These are phyloP conservation scores for Mortierella sp. DNA, from an alignment of 371 early-diverging fungal species.

Conservation along the genomic window DNA sequence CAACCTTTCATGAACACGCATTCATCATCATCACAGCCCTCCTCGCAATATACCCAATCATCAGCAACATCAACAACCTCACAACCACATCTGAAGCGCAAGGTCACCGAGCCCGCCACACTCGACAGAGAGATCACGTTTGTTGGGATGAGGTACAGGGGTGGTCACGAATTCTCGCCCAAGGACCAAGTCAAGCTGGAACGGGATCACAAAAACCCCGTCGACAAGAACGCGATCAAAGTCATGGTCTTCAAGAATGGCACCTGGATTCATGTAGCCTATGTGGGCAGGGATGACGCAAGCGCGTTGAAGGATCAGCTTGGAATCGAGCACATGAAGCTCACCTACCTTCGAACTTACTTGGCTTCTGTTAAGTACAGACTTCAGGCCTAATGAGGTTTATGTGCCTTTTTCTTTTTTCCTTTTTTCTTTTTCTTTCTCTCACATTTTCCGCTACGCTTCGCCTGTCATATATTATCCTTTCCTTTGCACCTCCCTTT, in stretches of 20 bases:
- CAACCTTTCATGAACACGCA: not conserved
- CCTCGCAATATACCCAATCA: not conserved
- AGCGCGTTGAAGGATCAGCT: not conserved
- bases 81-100: conserved; percentile 1
- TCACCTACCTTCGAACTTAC: conserved; percentile 2
- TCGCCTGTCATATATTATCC: not conserved
- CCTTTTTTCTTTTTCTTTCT: not conserved
- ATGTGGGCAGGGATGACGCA: not conserved
- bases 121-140: conserved; percentile 9
- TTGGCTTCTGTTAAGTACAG: not conserved
- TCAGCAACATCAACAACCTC: conserved; percentile 4
- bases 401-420: not conserved
- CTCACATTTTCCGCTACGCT: not conserved
- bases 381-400: not conserved
- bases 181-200: not conserved
- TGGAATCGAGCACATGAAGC: conserved; percentile 5
- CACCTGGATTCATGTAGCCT: not conserved
- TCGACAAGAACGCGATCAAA: conserved; percentile 8
- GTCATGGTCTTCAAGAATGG: conserved; percentile 5
- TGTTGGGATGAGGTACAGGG: not conserved
- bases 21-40: not conserved
- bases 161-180: conserved; percentile 3
- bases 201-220: conserved; percentile 2
- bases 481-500: not conserved
- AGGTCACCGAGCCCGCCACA: not conserved